Percentiles rank a stretch among this genome's conserved stretches.
Conservation (phyloP, 2,329 filamentous ascomycete species). For the Paracoccidioides brasiliensis region DNA sequence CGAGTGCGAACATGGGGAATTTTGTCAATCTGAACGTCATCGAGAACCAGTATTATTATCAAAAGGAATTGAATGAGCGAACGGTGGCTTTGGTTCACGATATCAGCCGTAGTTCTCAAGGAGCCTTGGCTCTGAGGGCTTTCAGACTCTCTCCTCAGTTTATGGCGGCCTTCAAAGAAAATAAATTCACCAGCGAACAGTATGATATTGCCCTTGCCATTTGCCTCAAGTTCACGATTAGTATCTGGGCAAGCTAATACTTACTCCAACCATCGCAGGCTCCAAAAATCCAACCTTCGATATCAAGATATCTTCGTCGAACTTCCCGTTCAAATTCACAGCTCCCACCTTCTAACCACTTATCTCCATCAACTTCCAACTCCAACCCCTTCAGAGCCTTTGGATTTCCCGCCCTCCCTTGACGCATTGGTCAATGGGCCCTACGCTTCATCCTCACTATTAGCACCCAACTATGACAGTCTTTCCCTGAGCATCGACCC, state of each 20-base stretch:
- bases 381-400: constrained; percentile 49
- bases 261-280: constrained; percentile 37
- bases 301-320: constrained; percentile 92
- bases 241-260: background rate
- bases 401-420: constrained; percentile 66
- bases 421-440: constrained; percentile 59
- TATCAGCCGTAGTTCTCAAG: constrained; percentile 87
- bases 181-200: constrained; percentile 94
- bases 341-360: constrained; percentile 90
- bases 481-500: constrained; percentile 92
- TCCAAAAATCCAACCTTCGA: constrained; percentile 85
- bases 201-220: constrained; percentile 35
- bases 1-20: constrained; percentile 96
- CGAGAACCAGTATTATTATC: constrained; percentile 96
- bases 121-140: constrained; percentile 74
- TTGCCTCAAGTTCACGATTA: background rate
- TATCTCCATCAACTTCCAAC: constrained; percentile 85
- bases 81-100: constrained; percentile 88
- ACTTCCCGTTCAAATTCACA: constrained; percentile 79
- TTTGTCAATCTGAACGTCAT: constrained; percentile 91
- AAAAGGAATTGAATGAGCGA: constrained; percentile 77
- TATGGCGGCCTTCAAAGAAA: constrained; percentile 86
- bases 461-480: constrained; percentile 78
- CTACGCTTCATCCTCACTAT: constrained; percentile 45
- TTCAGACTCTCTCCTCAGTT: constrained; percentile 82